Percentiles rank a stretch among this genome's conserved stretches.
These are phyloP conservation scores for Ganoderma meredithae DNA, from an alignment of 1,284 basidiomycete genomes.

Conservation along the genomic window DNA sequence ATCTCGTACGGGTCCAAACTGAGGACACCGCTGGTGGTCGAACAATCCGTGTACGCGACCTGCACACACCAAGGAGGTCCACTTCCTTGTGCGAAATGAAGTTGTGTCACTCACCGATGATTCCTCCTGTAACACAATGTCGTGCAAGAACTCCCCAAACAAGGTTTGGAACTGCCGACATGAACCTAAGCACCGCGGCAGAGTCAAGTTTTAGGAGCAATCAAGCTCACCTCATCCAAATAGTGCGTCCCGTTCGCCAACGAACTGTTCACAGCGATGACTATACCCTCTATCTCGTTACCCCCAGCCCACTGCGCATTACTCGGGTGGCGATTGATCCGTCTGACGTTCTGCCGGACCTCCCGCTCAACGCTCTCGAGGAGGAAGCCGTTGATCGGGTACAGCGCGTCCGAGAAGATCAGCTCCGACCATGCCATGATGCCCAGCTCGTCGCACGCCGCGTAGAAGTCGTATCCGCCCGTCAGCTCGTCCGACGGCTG, in stretches of 20 bases:
- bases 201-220: background rate
- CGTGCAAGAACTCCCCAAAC: conserved; percentile 62
- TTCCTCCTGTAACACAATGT: conserved; percentile 54
- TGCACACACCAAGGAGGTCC: conserved; percentile 36
- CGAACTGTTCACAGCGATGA: conserved; percentile 47
- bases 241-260: conserved; percentile 53
- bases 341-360: conserved; percentile 63
- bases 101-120: conserved; percentile 48
- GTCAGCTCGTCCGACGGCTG: conserved; percentile 48
- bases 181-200: too few species aligned
- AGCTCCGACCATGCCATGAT: conserved; percentile 73
- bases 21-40: conserved; percentile 64
- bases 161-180: conserved; percentile 53
- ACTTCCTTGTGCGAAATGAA: too few species aligned
- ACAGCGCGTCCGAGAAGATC: conserved; percentile 68
- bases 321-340: conserved; percentile 64
- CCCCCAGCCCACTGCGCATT: conserved; percentile 69
- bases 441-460: conserved; percentile 67
- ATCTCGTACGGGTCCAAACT: conserved; percentile 64
- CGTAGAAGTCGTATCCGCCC: conserved; percentile 64
- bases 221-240: conserved; percentile 52
- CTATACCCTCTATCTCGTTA: conserved; percentile 68
- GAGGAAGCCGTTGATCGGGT: conserved; percentile 61
- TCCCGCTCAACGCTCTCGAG: conserved; percentile 62
- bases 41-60: conserved; percentile 70